Base-by-base conservation (phyloP, 345 rosid species). In the Syzygium aqueum region DNA sequence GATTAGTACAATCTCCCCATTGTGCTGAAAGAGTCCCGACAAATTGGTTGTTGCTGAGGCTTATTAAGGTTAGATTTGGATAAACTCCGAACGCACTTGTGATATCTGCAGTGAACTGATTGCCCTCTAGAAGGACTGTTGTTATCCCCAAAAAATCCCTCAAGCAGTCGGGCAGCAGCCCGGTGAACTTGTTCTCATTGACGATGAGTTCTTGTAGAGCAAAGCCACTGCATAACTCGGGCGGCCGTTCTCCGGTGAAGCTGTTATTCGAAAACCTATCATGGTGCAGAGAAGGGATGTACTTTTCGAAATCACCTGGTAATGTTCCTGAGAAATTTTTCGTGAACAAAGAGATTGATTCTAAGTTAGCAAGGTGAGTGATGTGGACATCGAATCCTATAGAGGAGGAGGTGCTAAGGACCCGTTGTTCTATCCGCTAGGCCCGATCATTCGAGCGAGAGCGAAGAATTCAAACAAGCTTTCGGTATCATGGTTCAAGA, bases 1-100 rank as follows among this genome's bases (percentile, higher is more conserved):
- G 94, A 85, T 89, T 93, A 46, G 13, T 51, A 87, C 96, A 95
- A 73, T 93, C 90, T 33, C 95, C 97, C 97, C 97, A 95, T 28
- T 49, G 57, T 12, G 93, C 87, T 2, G 95, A 95, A 54, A 95
- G 90, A 87, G 88, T 85, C 53, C 97, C 96, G 51, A 65, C 56
- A 53, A 95, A 91, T 73, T 87, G 93, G 89, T 95, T 95, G 77
- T 86, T 87, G 40, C 91, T 92, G 25, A 94, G 90, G 85, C 84
- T 14, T 86, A 93, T 40, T 87, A 77, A 91, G 61, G 27, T 80
- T 30, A 95, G 94, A 23, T 33, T 10, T 2, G 92, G 93, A 87
- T 93, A 89, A 40, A 94, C 89, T 27, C 95, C 92, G 84, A 95
- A 95, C 15, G 94, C 92, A n/a, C 87, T 84, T 1, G 93, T 93